Evolutionary conservation across 345 rosid species (phyloP).

Genomic region (Punica granatum): DNA sequence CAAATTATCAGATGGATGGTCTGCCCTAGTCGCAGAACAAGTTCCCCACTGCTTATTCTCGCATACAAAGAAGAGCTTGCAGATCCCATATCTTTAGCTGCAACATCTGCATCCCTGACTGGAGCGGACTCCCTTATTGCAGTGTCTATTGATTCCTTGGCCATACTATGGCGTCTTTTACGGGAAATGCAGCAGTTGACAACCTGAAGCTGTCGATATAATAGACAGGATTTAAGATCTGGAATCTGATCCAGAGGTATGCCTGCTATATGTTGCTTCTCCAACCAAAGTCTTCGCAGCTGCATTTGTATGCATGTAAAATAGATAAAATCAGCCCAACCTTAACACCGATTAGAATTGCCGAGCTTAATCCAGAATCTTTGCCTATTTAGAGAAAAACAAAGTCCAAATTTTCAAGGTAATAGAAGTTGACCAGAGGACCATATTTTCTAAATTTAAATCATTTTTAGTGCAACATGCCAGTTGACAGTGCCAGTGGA

Average conservation of each 20-base stretch:
- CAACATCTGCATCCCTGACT: constrained; percentile 29
- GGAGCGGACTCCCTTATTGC: constrained; percentile 49
- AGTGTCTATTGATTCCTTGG: constrained; percentile 63
- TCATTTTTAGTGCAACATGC: too few species aligned
- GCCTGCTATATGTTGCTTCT: constrained; percentile 71
- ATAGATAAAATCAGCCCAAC: constrained; percentile 12
- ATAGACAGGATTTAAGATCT: constrained; percentile 75
- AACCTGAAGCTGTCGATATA: constrained; percentile 84
- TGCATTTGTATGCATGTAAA: constrained; percentile 21
- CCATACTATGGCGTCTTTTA: constrained; percentile 48
- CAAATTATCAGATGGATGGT: constrained; percentile 42
- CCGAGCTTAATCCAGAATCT: background rate
- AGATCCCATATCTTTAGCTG: constrained; percentile 18
- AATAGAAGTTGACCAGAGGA: background rate
- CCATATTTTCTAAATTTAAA: too few species aligned
- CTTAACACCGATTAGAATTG: background rate
- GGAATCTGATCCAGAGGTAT: constrained; percentile 66
- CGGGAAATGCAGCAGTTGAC: constrained; percentile 85
- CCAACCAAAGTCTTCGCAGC: constrained; percentile 77
- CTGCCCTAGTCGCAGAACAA: constrained; percentile 69
- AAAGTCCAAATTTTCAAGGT: background rate
- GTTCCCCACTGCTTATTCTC: constrained; percentile 55
- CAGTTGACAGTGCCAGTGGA: too few species aligned
- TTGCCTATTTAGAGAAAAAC: background rate
- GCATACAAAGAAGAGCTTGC: constrained; percentile 46